These are phyloP conservation scores for Moniliella sp. DNA, from an alignment of 1,284 basidiomycete species.

Conservation along the genomic window DNA sequence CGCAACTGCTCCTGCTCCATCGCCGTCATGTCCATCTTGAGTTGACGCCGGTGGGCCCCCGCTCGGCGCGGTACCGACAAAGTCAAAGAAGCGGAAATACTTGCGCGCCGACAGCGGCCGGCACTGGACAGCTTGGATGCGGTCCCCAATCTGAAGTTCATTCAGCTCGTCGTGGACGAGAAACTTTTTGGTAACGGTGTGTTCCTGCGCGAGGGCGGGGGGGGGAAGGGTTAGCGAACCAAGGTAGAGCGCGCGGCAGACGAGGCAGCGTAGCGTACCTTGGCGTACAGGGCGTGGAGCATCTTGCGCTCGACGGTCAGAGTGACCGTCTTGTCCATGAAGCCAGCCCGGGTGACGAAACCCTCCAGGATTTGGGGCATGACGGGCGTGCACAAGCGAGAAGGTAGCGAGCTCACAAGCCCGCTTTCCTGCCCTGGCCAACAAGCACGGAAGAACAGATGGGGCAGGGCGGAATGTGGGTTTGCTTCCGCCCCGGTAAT, in stretches of 20 bases:
- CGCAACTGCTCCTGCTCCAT: constrained; percentile 18
- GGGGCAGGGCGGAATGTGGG: too few species aligned
- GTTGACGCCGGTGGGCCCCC: constrained; percentile 7
- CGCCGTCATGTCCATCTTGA: constrained; percentile 13
- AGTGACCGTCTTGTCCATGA: constrained; percentile 28
- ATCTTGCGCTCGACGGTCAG: constrained; percentile 19
- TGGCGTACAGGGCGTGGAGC: constrained; percentile 21
- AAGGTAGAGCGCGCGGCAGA: not conserved
- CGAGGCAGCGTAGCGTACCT: constrained; percentile 6
- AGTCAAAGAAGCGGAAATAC: constrained; percentile 14
- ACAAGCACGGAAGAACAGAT: too few species aligned
- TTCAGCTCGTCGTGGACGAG: constrained; percentile 20
- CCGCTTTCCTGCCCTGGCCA: too few species aligned
- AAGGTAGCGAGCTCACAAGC: too few species aligned
- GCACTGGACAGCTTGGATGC: constrained; percentile 19
- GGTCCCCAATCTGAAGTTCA: constrained; percentile 19
- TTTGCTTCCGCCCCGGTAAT: too few species aligned
- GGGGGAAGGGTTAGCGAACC: not conserved
- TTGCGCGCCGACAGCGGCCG: constrained; percentile 24
- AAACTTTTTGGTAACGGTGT: constrained; percentile 24
- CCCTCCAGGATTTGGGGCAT: too few species aligned
- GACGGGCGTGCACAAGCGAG: too few species aligned
- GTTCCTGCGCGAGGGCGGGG: constrained; percentile 5
- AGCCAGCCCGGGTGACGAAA: constrained; percentile 23
- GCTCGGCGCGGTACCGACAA: constrained; percentile 7